Evolutionary conservation across 2,329 filamentous ascomycete genomes (phyloP), one percentile per base, ranked within the genome.

Genomic region (Orbilia oligospora): DNA sequence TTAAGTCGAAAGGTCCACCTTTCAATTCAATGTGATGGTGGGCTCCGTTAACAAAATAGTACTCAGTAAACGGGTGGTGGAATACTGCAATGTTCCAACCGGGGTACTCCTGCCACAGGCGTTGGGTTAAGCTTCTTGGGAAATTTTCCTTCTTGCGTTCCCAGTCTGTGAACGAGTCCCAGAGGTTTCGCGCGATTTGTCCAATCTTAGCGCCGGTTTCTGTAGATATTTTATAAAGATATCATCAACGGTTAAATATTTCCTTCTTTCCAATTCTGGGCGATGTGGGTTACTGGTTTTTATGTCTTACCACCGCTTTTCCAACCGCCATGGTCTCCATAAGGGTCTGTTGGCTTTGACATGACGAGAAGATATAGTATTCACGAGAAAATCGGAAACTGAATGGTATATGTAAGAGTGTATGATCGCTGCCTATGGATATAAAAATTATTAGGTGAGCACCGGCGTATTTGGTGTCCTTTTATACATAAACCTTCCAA

Each of bases 31-130:
- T 8, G 20, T 49, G 46, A 10, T 49, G 18, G 24, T 49, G 46
- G 18, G 46, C 46, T 46, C 41, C 46, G 18, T 49, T 49, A 5
- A 49, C 46, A 24, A 49, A 49, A 49, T 24, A 22, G 46, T 49
- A 49, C 3, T 22, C n/a, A 18, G 18, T 22, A 22, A 10, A 22
- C 20, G 9, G 46, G 46, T 49, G 9, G 20, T 49, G 46, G 20
- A 49, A 49, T 5, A 49, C 46, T 22, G 20, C 46, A 12, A 49
- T 18, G 18, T 49, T 49, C 2, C 2, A 49, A 2, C 20, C 9
- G 3, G 46, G 46, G 46, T 24, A 49, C 18, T 24, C 20, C 20
- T 49, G 5, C 1, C 46, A 22, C 8, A 49, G 18, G 18, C 3
- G 9, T 8, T 22, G 3, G 9, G 18, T 22, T 6, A 49, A 22